Conservation (phyloP, 495 filamentous ascomycete species). For the Penicillium dipodomyicola region DNA sequence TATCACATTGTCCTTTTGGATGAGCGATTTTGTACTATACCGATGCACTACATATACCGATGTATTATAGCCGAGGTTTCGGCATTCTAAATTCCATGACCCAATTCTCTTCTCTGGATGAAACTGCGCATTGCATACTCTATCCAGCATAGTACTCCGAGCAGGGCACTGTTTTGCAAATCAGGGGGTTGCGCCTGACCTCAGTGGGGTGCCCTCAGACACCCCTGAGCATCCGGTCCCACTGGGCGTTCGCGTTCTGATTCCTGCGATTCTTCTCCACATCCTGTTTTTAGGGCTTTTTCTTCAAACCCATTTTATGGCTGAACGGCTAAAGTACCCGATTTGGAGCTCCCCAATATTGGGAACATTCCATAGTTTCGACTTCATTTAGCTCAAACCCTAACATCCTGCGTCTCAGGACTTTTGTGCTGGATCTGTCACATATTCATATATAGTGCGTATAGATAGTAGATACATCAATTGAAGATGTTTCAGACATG, state of each 20-base stretch:
- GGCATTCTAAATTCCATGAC: background rate
- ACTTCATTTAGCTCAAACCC: background rate
- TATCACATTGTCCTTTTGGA: background rate
- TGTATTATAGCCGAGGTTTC: conserved; percentile 7
- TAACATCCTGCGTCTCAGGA: background rate
- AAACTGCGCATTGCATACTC: background rate
- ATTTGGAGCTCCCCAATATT: conserved; percentile 1
- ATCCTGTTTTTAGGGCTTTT: background rate
- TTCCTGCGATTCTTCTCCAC: background rate
- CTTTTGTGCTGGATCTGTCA: background rate
- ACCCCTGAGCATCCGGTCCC: background rate
- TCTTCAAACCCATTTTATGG: background rate
- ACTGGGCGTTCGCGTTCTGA: background rate
- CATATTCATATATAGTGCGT: background rate
- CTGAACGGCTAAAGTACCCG: background rate
- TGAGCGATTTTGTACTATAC: conserved; percentile 6
- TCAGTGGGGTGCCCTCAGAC: background rate
- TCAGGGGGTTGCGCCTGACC: background rate
- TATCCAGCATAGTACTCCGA: too few relatives aligned
- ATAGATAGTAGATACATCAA: background rate
- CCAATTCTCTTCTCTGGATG: background rate
- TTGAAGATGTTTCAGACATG: background rate
- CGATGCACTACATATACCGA: background rate
- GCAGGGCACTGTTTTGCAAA: background rate
- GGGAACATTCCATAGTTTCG: background rate